These are phyloP conservation scores for Fulvia fulva DNA, from an alignment of 2,329 filamentous ascomycete genomes.

Conservation along the genomic window DNA sequence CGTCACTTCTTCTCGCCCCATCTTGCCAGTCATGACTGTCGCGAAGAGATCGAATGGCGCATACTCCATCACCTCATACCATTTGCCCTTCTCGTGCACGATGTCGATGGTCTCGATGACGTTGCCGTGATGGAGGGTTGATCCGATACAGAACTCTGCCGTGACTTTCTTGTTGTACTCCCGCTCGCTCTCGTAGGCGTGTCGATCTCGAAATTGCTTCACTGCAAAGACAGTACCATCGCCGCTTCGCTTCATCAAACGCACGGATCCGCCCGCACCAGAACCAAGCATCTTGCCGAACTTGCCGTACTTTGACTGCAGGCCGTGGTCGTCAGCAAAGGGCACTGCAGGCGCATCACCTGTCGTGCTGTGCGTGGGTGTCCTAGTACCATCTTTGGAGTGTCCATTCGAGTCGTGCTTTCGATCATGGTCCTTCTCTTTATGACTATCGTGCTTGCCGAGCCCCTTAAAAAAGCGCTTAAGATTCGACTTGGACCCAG, in stretches of 20 bases:
- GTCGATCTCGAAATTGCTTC: constrained; percentile 89
- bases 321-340: constrained; percentile 88
- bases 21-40: constrained; percentile 98
- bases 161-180: constrained; percentile 98
- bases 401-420: constrained; percentile 21
- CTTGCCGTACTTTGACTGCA: constrained; percentile 90
- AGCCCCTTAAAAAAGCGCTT: constrained; percentile 83
- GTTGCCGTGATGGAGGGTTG: constrained; percentile 93
- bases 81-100: constrained; percentile 85
- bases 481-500: constrained; percentile 83
- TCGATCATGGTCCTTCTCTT: constrained; percentile 45
- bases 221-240: constrained; percentile 94
- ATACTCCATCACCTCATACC: constrained; percentile 99
- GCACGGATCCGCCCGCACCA: constrained; percentile 89
- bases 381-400: constrained; percentile 26
- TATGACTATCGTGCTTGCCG: constrained; percentile 63
- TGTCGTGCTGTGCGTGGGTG: constrained; percentile 21
- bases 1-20: constrained; percentile 84
- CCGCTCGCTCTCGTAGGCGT: constrained; percentile 88
- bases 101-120: constrained; percentile 98
- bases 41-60: constrained; percentile 94
- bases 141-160: constrained; percentile 96
- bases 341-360: constrained; percentile 56
- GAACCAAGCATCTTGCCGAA: constrained; percentile 91
- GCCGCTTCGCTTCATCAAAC: constrained; percentile 87